Evolutionary conservation across 2,329 filamentous ascomycete species (phyloP).

Genomic region (Sporothrix luriei): DNA sequence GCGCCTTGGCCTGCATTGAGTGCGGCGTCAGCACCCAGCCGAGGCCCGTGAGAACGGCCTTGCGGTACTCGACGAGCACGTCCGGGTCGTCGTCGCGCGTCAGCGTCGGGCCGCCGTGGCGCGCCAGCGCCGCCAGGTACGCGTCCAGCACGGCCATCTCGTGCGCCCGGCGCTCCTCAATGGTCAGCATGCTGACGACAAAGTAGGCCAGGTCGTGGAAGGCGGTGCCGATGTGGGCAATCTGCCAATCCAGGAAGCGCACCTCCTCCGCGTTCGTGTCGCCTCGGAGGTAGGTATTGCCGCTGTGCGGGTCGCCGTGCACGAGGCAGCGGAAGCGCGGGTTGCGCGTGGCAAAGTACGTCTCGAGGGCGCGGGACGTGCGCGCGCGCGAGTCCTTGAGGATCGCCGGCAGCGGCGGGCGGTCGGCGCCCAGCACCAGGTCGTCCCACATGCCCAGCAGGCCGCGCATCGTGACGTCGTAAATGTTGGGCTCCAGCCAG

Average conservation of each 20-base stretch:
- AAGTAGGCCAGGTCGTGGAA: constrained; percentile 44
- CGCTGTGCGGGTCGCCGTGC: constrained; percentile 45
- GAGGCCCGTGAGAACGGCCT: constrained; percentile 42
- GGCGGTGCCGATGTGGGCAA: constrained; percentile 43
- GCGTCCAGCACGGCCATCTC: constrained; percentile 37
- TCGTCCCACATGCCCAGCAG: constrained; percentile 37
- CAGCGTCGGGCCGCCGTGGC: constrained; percentile 9
- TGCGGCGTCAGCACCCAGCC: constrained; percentile 44
- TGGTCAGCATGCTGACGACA: constrained; percentile 20
- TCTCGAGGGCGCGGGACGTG: constrained; percentile 39
- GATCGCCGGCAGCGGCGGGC: constrained; percentile 35
- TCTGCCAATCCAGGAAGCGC: constrained; percentile 46
- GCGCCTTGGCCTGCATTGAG: constrained; percentile 44
- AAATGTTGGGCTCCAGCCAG: constrained; percentile 39
- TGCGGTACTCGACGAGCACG: constrained; percentile 40
- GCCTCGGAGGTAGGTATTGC: constrained; percentile 42
- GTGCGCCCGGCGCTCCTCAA: not conserved
- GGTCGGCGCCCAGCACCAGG: constrained; percentile 38
- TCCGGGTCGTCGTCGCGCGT: constrained; percentile 29
- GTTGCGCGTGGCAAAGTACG: constrained; percentile 41
- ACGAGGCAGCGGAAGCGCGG: constrained; percentile 43
- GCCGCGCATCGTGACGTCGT: constrained; percentile 26
- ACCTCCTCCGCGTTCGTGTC: constrained; percentile 38
- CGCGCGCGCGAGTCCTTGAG: constrained; percentile 29
- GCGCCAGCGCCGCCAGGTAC: constrained; percentile 39